phyloP scores from a whole-genome alignment of 2,329 filamentous ascomycete genomes.

The Phaeosphaeriaceae sp. region DNA sequence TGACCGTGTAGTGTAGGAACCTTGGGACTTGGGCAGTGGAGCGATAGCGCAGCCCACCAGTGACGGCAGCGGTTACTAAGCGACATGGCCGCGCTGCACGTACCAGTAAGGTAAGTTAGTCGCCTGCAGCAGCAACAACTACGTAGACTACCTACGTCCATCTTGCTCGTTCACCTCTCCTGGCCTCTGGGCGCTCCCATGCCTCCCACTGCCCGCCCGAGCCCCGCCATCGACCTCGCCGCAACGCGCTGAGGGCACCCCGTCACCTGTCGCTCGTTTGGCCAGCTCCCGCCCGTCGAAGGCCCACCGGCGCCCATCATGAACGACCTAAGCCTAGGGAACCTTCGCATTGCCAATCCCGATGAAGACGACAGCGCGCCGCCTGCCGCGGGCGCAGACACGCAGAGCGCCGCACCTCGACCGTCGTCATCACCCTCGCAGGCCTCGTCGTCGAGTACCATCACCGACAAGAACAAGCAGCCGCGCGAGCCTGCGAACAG shows the following conservation, averaged over 20 bases:
- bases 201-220: slow-evolving; percentile 24
- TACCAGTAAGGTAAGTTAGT: neutral
- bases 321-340: slow-evolving; percentile 94
- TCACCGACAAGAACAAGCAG: slow-evolving; percentile 43
- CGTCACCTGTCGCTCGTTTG: slow-evolving; percentile 25
- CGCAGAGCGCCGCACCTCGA: slow-evolving; percentile 13
- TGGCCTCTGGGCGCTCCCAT: slow-evolving; percentile 43
- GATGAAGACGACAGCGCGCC: slow-evolving; percentile 70
- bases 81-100: slow-evolving; percentile 26
- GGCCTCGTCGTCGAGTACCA: slow-evolving; percentile 45
- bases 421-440: slow-evolving; percentile 39
- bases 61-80: slow-evolving; percentile 3
- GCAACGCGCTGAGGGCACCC: slow-evolving; percentile 28
- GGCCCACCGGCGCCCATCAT: slow-evolving; percentile 25
- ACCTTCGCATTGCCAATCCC: slow-evolving; percentile 95
- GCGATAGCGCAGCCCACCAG: neutral
- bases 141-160: slow-evolving; percentile 17
- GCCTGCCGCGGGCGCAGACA: slow-evolving; percentile 26
- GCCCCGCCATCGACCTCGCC: slow-evolving; percentile 14
- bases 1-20: neutral
- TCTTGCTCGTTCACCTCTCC: slow-evolving; percentile 11
- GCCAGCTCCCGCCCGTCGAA: slow-evolving; percentile 6
- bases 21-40: neutral
- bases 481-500: slow-evolving; percentile 29
- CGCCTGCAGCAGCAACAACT: neutral